Evolutionary conservation across 805 yeast species (phyloP), one percentile per base, ranked within the genome.

Genomic region (Schwanniomyces occidentalis): DNA sequence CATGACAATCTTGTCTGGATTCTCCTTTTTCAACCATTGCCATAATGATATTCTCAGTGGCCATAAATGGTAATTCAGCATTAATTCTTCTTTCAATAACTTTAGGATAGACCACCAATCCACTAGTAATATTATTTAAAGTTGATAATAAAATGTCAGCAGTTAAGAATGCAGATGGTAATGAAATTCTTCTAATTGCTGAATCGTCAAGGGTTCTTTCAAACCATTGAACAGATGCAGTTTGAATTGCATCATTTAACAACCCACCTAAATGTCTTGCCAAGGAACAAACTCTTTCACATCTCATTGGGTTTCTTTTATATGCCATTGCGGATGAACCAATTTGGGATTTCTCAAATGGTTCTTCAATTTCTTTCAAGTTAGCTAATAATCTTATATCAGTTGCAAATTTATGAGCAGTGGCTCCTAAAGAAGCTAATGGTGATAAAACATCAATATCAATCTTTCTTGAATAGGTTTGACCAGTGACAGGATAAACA

Each of bases 301-400:
- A 84, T 73, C 99, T 85, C 99, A 93, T 93, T 65, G 99, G 99
- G 71, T 93, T 93, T 72, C 99, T 84, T 79, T 93, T 93, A 75
- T 93, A 93, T 19, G 99, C 99, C 99, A 93, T 93, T 27, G 99
- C 99, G 37, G 88, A 78, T 8, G 97, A 89, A 26, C 99, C 99
- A 57, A 93, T 93, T 75, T 93, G 99, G n/a, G 90, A 80, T 70
- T 86, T 87, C 73, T 93, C 99, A 60, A 93, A 93, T 18, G 99
- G 99, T 69, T 93, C 99, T 71, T 93, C 99, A 48, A 93, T 69
- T 72, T 93, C 99, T 71, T 93, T 93, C 71, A 93, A 78, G 69
- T 93, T 89, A 44, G 99, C 99, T 54, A 93, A 77, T 55, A 93
- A 75, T 67, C 99, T 82, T 53, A 93, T 82, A 61, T 93, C 99